Evolutionary conservation across 2,329 filamentous ascomycete genomes (phyloP).

Genomic region (Talaromyces sp.): DNA sequence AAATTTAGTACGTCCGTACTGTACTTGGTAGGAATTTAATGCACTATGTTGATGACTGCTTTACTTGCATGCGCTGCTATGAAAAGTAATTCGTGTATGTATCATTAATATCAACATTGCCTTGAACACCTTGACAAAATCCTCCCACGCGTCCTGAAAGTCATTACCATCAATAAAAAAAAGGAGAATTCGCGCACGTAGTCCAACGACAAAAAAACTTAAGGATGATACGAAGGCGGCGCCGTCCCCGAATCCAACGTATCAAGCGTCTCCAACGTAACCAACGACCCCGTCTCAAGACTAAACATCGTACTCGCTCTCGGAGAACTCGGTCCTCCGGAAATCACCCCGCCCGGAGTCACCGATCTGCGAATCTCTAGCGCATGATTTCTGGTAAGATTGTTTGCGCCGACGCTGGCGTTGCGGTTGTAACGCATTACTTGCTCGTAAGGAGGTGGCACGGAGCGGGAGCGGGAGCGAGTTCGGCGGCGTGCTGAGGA

Average conservation of each 20-base stretch:
- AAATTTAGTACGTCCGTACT: constrained; percentile 24
- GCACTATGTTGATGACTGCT: neutral
- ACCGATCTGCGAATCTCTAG: neutral
- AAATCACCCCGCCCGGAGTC: neutral
- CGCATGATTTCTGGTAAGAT: neutral
- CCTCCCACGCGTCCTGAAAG: neutral
- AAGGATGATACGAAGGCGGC: constrained; percentile 25
- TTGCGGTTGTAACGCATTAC: neutral
- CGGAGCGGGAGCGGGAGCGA: constrained; percentile 14
- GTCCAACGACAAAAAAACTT: no score
- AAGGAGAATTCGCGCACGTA: neutral
- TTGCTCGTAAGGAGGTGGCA: constrained; percentile 9
- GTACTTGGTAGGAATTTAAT: neutral
- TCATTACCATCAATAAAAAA: neutral
- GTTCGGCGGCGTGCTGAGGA: constrained; percentile 25
- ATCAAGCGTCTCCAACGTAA: constrained; percentile 31
- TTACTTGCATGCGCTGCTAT: neutral
- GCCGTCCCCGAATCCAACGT: constrained; percentile 26
- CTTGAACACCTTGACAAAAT: neutral
- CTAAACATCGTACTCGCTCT: constrained; percentile 31
- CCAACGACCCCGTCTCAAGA: constrained; percentile 29
- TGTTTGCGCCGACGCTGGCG: neutral
- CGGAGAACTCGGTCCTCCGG: constrained; percentile 30
- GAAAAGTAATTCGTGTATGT: neutral
- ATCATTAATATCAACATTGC: neutral